These are phyloP conservation scores for Didymella segeticola DNA, from an alignment of 2,329 filamentous ascomycete species.

Conservation along the genomic window DNA sequence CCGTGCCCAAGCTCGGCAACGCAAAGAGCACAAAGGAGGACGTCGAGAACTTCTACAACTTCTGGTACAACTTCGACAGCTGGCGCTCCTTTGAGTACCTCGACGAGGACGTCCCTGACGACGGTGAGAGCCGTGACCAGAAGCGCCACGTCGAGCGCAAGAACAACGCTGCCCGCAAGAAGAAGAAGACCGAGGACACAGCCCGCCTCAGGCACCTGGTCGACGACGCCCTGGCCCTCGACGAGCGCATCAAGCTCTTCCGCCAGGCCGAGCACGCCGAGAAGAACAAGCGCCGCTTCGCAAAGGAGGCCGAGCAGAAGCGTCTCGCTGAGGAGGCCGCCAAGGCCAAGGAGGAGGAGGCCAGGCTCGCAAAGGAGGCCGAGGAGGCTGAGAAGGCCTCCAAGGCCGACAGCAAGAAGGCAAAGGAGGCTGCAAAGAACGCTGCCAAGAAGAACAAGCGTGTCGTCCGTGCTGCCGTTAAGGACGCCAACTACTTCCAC, in stretches of 20 bases:
- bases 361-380: slow-evolving; percentile 78
- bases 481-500: slow-evolving; percentile 97
- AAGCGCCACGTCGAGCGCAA: slow-evolving; percentile 98
- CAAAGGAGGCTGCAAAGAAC: slow-evolving; percentile 98
- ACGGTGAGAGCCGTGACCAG: slow-evolving; percentile 98
- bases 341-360: slow-evolving; percentile 83
- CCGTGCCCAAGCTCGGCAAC: slow-evolving; percentile 85
- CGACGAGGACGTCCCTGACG: slow-evolving; percentile 97
- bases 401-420: slow-evolving; percentile 87
- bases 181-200: slow-evolving; percentile 99
- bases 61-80: slow-evolving; percentile 99
- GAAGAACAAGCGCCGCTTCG: slow-evolving; percentile 94
- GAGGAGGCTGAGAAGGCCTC: slow-evolving; percentile 86
- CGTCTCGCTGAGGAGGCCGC: slow-evolving; percentile 83
- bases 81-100: slow-evolving; percentile 98
- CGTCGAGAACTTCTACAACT: slow-evolving; percentile 97
- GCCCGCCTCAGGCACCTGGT: slow-evolving; percentile 87
- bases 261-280: slow-evolving; percentile 86
- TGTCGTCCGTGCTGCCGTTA: slow-evolving; percentile 89
- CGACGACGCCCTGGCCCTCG: slow-evolving; percentile 81
- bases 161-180: slow-evolving; percentile 96
- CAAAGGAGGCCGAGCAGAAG: slow-evolving; percentile 91
- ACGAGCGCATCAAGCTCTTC: slow-evolving; percentile 98
- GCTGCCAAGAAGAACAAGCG: slow-evolving; percentile 99
- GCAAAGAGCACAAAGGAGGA: slow-evolving; percentile 86